Conservation (phyloP, 1,284 basidiomycete species). For the Schizophyllum amplum region DNA sequence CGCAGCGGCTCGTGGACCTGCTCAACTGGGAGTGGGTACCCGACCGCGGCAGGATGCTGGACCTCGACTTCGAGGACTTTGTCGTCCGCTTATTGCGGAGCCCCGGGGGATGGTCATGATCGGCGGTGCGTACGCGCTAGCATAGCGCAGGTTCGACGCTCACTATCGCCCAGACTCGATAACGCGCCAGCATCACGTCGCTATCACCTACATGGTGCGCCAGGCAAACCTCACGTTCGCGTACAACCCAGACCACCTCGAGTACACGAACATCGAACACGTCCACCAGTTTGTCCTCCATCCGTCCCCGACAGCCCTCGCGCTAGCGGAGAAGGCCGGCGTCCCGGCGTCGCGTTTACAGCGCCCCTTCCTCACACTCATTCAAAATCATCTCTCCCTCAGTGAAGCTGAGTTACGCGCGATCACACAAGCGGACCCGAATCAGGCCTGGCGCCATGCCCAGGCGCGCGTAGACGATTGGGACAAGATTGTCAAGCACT, state of each 20-base stretch:
- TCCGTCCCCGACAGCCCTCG: not conserved
- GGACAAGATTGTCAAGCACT: constrained; percentile 2
- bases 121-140: constrained; percentile 14
- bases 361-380: constrained; percentile 6
- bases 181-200: constrained; percentile 4
- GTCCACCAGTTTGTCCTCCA: constrained; percentile 4
- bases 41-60: constrained; percentile 14
- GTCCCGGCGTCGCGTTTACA: constrained; percentile 7
- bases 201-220: constrained; percentile 4
- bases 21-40: constrained; percentile 22
- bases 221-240: constrained; percentile 3
- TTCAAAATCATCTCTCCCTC: constrained; percentile 7
- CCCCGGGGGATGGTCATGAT: constrained; percentile 20
- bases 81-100: constrained; percentile 19
- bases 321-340: constrained; percentile 4
- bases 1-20: constrained; percentile 17
- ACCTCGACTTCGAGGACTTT: constrained; percentile 20
- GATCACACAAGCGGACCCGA: constrained; percentile 1
- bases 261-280: not conserved
- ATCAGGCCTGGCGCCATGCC: not conserved
- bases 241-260: constrained; percentile 1
- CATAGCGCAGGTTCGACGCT: no score
- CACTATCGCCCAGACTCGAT: not conserved
- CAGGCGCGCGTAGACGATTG: constrained; percentile 1
- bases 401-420: not conserved